Conservation (phyloP, 23 red algal species). For the Gracilaria domingensis region DNA sequence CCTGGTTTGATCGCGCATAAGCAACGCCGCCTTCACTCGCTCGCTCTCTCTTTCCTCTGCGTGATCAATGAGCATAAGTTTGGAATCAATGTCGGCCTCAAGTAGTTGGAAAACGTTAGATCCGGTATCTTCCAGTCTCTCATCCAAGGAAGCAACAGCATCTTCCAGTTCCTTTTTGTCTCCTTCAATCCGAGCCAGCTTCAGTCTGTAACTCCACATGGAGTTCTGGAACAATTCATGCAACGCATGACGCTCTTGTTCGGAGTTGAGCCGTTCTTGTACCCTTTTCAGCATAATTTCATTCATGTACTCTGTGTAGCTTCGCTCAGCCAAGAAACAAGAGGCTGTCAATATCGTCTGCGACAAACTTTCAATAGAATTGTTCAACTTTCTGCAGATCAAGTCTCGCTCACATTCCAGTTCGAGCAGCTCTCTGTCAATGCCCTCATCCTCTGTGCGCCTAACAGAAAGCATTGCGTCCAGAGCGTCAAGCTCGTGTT, state of each 20-base stretch:
- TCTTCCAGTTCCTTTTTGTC: background rate
- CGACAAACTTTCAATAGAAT: background rate
- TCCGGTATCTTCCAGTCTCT: background rate
- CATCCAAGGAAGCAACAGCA: background rate
- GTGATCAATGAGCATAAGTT: background rate
- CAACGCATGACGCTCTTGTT: background rate
- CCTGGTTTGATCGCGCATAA: background rate
- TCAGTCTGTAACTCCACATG: background rate
- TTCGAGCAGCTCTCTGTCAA: background rate
- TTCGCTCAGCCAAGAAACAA: background rate
- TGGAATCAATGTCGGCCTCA: slow-evolving; percentile 9
- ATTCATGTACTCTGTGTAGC: background rate
- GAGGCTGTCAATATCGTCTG: background rate
- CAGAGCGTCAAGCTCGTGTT: background rate
- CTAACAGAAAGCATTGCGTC: background rate
- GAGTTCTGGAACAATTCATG: background rate
- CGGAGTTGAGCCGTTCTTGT: background rate
- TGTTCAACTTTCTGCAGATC: background rate
- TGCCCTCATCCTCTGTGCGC: background rate
- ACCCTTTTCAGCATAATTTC: background rate
- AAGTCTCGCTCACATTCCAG: background rate
- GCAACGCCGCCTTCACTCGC: background rate
- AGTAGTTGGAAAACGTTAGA: background rate
- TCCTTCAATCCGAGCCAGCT: background rate
- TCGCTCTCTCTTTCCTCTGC: background rate